Base-by-base conservation (phyloP, 1,284 basidiomycete genomes). In the Mycena citricolor region DNA sequence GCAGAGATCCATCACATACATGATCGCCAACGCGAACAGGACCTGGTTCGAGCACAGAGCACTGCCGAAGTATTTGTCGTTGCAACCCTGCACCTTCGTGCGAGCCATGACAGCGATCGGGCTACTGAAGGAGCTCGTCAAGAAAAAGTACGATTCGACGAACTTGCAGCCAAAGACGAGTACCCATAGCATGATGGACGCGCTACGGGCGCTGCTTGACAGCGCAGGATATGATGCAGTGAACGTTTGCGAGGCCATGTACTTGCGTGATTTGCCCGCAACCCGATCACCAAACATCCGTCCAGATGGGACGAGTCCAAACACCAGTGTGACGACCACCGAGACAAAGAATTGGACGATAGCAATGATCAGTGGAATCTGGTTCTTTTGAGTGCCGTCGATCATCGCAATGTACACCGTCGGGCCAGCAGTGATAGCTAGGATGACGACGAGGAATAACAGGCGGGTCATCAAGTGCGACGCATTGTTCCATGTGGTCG, bases 401-500 rank as follows among this genome's bases (percentile, higher is more conserved):
- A 90, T 85, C 56, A 84, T 73, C 39, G 88, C 87, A 52, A 97
- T 87, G 67, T 95, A 97, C 57, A 97, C 77, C 0, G 93, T 94
- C 2, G 94, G 94, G 22, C 88, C 94, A 44, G 77, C 84, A 2
- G 93, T 95, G 52, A 92, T 74, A 34, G 81, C 92, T 34, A 97
- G 81, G 52, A 91, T 84, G 63, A 94, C 73, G 36, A 93, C 66
- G 36, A 97, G 77, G 76, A 95, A 94, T 40, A 92, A 65, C 44
- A 95, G 75, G 29, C 94, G 86, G 25, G 90, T 89, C 5, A 89
- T 89, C 30, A 97, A 77, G 66, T 97, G 94, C 3, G 90, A 91
- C 14, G 93, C 92, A 63, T 97, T 97, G 68, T 95, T 91, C 94
- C 94, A 97, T 13, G 90, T 94, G 2, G 93, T 94, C n/a, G 94